Evolutionary conservation across 1,139 yeast genomes (phyloP).

Genomic region (Yamadazyma trypodendri): DNA sequence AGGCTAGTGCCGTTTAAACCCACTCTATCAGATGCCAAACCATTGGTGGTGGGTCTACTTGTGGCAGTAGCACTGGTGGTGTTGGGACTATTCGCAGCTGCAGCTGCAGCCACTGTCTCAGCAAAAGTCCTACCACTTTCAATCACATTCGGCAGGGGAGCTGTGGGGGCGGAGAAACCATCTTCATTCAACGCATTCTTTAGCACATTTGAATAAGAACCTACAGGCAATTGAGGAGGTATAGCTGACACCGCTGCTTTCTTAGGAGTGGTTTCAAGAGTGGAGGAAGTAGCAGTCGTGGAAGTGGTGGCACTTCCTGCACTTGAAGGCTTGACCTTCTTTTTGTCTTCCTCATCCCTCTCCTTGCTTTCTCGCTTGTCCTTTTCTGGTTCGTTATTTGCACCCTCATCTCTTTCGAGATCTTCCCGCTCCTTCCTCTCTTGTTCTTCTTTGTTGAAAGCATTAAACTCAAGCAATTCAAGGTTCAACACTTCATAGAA

Average conservation of each 20-base stretch:
- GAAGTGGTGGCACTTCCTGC: slow-evolving; percentile 5
- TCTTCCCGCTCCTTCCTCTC: slow-evolving; percentile 12
- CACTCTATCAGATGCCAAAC: slow-evolving; percentile 14
- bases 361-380: slow-evolving; percentile 2
- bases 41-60: slow-evolving; percentile 14
- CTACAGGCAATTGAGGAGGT: slow-evolving; percentile 20
- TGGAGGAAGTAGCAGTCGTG: background rate
- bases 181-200: slow-evolving; percentile 15
- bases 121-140: slow-evolving; percentile 18
- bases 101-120: slow-evolving; percentile 17
- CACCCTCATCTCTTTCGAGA: slow-evolving; percentile 8
- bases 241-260: slow-evolving; percentile 7
- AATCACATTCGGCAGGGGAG: slow-evolving; percentile 12
- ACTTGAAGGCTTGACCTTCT: slow-evolving; percentile 6
- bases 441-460: slow-evolving; percentile 28
- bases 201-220: slow-evolving; percentile 23
- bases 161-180: slow-evolving; percentile 9
- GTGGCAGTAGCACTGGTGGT: slow-evolving; percentile 14
- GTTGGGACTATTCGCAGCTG: slow-evolving; percentile 3
- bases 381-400: slow-evolving; percentile 5
- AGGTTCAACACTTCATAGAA: slow-evolving; percentile 85
- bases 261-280: background rate
- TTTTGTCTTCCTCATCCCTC: slow-evolving; percentile 9
- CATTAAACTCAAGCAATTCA: slow-evolving; percentile 42
- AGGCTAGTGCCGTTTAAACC: slow-evolving; percentile 16